Percentiles rank a stretch among this genome's conserved stretches.
Conservation (phyloP, 257 asterid species). For the Solanum appendiculatum region DNA sequence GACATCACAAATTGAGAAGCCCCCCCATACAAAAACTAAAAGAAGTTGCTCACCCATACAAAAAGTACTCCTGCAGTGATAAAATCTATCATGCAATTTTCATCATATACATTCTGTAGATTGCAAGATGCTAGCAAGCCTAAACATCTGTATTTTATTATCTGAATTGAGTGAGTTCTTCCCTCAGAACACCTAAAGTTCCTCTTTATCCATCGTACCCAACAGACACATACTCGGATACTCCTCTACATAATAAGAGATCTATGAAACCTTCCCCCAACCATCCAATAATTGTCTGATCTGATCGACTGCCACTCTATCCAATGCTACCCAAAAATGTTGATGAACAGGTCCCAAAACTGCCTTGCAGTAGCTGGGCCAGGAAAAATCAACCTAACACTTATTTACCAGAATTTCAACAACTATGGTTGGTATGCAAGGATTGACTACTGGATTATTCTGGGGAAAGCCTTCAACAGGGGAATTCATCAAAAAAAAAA, state of each 20-base stretch:
- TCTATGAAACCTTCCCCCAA: not conserved
- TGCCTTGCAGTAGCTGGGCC: not conserved
- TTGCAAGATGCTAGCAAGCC: not conserved
- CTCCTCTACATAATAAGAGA: not conserved
- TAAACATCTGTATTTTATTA: not conserved
- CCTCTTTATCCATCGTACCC: not conserved
- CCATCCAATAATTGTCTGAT: not conserved
- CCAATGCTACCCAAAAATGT: not conserved
- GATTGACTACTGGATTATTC: not conserved
- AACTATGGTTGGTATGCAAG: not conserved
- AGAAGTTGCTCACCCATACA: not conserved
- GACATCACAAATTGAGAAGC: not conserved
- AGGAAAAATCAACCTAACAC: not conserved
- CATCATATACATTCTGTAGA: not conserved
- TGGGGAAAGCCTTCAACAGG: not conserved
- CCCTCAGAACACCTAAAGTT: not conserved
- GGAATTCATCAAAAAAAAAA: not conserved
- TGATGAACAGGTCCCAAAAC: not conserved
- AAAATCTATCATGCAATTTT: not conserved
- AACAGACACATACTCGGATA: not conserved
- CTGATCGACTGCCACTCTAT: not conserved
- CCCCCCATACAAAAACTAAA: not conserved
- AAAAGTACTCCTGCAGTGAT: not conserved
- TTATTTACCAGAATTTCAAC: not conserved
- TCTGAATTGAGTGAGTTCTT: not conserved